phyloP scores from a whole-genome alignment of 139 green algal genomes.

The Dunaliella primolecta region DNA sequence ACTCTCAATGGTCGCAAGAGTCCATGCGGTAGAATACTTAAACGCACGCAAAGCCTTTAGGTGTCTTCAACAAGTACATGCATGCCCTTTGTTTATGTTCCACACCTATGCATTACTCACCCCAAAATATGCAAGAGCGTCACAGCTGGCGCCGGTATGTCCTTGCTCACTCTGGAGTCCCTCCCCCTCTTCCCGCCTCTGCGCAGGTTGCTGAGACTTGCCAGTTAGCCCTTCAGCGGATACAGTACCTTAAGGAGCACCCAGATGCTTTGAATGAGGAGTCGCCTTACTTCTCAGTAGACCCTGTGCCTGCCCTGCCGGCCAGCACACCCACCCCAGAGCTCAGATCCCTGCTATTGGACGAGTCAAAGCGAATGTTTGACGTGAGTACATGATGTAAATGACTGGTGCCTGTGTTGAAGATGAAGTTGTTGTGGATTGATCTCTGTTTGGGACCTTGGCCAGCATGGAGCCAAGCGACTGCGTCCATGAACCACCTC shows the following conservation, averaged over 20 bases:
- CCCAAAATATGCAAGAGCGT: too few relatives aligned
- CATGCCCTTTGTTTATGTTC: too few relatives aligned
- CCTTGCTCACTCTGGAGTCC: too few relatives aligned
- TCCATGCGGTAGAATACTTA: too few relatives aligned
- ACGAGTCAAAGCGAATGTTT: constrained; percentile 78
- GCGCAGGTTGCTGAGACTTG: constrained; percentile 94
- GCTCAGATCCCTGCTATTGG: constrained; percentile 62
- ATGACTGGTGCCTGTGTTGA: not conserved
- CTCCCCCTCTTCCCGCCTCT: too few relatives aligned
- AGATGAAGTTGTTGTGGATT: not conserved
- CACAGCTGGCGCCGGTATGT: too few relatives aligned
- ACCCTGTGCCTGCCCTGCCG: constrained; percentile 85
- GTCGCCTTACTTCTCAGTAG: constrained; percentile 83
- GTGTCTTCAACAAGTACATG: too few relatives aligned
- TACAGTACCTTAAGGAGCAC: constrained; percentile 36
- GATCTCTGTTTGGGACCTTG: not conserved
- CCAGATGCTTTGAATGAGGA: constrained; percentile 38
- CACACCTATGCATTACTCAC: too few relatives aligned
- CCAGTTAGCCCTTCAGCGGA: constrained; percentile 86
- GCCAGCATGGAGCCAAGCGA: too few relatives aligned
- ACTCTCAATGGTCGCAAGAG: too few relatives aligned
- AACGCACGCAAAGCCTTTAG: too few relatives aligned
- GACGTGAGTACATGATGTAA: constrained; percentile 54
- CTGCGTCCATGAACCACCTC: too few relatives aligned
- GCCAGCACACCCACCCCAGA: constrained; percentile 49